Conservation (phyloP, 1,284 basidiomycete species). For the Kwoniella shivajii region DNA sequence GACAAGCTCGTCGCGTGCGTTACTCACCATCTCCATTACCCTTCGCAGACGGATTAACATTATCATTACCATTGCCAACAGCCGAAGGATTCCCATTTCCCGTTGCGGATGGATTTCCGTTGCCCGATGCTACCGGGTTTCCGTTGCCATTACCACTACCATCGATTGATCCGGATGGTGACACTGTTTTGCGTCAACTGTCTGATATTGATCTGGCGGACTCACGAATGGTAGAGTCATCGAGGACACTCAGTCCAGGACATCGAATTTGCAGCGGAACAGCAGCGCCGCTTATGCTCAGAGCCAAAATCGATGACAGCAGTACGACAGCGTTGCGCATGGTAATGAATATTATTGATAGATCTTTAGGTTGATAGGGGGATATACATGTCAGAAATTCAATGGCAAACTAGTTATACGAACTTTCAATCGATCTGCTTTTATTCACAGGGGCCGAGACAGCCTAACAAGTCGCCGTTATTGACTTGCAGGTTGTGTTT, state of each 20-base stretch:
- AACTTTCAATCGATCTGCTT: neutral
- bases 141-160: constrained; percentile 2
- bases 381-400: neutral
- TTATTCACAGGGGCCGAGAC: neutral
- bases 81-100: neutral
- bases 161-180: neutral
- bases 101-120: neutral
- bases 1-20: neutral
- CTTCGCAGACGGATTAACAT: neutral
- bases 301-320: neutral
- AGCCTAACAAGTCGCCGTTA: neutral
- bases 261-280: neutral
- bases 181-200: neutral
- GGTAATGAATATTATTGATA: neutral
- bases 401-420: neutral
- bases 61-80: neutral
- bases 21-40: neutral
- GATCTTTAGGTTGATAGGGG: neutral
- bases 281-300: neutral
- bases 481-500: too few species aligned
- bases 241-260: neutral
- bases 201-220: neutral
- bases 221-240: neutral
- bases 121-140: neutral
- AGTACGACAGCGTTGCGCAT: neutral